Evolutionary conservation across 2,329 filamentous ascomycete genomes (phyloP).

Genomic region (Ceratocystis smalleyi): DNA sequence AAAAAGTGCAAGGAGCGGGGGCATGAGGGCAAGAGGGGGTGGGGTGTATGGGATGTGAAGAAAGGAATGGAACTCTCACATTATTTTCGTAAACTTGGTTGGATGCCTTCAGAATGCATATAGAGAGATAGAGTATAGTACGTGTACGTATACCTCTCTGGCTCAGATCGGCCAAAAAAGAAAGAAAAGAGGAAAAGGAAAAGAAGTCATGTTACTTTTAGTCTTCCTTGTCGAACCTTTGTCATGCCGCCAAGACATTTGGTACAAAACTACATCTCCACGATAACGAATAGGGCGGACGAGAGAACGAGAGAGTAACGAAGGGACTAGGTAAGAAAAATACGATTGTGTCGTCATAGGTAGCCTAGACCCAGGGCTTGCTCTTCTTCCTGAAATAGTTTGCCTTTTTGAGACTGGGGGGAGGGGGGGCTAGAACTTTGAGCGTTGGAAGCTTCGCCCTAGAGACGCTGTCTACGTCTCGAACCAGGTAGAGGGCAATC

Average conservation of each 20-base stretch:
- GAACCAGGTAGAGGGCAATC: too few species aligned
- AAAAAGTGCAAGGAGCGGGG: not conserved
- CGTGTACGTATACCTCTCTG: not conserved
- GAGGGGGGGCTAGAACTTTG: not conserved
- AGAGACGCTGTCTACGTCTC: too few species aligned
- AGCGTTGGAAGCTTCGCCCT: too few species aligned
- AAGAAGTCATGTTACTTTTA: not conserved
- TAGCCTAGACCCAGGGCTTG: not conserved
- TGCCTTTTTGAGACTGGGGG: not conserved
- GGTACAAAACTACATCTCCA: not conserved
- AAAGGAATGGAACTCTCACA: not conserved
- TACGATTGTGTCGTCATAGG: not conserved
- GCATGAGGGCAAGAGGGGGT: not conserved
- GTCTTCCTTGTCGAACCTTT: slow-evolving; percentile 1
- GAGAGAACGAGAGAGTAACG: not conserved
- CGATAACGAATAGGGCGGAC: not conserved
- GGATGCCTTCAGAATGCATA: not conserved
- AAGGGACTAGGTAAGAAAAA: not conserved
- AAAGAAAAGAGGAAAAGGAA: not conserved
- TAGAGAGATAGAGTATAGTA: not conserved
- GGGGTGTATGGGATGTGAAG: not conserved
- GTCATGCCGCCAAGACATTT: not conserved
- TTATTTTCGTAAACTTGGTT: not conserved
- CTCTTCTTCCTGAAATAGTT: not conserved
- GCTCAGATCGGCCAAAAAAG: not conserved